These are phyloP conservation scores for Chenopodium quinoa DNA, from an alignment of 148 eudicot species.

Conservation along the genomic window DNA sequence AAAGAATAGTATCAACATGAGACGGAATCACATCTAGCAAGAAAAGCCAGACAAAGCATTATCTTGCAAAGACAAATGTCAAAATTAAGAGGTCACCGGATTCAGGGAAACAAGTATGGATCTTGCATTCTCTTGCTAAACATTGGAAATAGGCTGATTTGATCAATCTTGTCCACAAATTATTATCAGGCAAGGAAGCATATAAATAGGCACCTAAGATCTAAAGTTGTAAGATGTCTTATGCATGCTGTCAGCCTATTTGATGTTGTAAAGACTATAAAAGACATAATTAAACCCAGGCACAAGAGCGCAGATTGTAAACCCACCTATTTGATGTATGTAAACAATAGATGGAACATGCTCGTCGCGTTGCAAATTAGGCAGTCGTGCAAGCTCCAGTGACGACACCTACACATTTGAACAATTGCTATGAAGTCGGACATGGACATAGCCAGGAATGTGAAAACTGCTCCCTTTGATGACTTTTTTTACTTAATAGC, in stretches of 20 bases:
- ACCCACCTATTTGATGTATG: constrained; percentile 87
- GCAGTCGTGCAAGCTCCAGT: constrained; percentile 83
- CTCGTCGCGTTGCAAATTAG: constrained; percentile 50
- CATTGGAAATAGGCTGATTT: background rate
- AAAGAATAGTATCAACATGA: constrained; percentile 2
- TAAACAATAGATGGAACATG: constrained; percentile 61
- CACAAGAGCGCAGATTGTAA: constrained; percentile 1
- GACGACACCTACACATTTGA: constrained; percentile 64
- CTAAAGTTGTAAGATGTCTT: background rate
- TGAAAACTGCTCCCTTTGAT: constrained; percentile 10
- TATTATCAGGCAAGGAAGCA: background rate
- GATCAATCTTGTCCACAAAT: background rate
- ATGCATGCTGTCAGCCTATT: background rate
- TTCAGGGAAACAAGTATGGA: background rate
- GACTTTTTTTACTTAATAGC: constrained; percentile 17
- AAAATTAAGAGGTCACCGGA: background rate
- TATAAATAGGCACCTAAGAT: constrained; percentile 6
- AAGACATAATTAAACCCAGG: background rate
- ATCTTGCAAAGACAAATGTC: background rate
- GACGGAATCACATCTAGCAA: constrained; percentile 4
- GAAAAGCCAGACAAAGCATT: background rate
- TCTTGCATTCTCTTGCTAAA: background rate
- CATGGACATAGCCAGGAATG: background rate
- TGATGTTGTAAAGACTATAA: background rate
- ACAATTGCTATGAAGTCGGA: constrained; percentile 3